Base-by-base conservation (phyloP, 1,284 basidiomycete genomes). In the Ceratobasidium sp. region DNA sequence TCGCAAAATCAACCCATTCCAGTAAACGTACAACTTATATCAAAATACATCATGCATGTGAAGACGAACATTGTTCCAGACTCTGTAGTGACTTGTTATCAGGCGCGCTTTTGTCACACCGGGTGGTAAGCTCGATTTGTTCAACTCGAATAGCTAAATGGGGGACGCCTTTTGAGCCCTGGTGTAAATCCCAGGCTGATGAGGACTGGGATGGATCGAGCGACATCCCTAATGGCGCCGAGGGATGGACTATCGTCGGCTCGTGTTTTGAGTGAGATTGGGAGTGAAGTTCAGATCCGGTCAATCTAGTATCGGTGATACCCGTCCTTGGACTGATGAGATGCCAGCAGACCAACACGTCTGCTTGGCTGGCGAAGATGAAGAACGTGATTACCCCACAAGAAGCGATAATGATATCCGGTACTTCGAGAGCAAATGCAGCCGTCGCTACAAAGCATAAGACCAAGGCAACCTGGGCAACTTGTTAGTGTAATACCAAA, bases 291-390 rank as follows among this genome's bases (percentile, higher is more conserved):
- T 55, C 32, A 18, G 43, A 34, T 28, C 60, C 18, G 14, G 61
- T 48, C 46, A 26, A 34, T 36, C 61, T 52, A 32, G 57, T 36
- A 21, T 39, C 57, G n/a, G 34, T 43, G 14, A n/a, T 12, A 32
- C 34, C 14, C 3, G 34, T 21, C 14, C n/a, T 41, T 6, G 57
- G 34, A 6, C n/a, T 30, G 34, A 41, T 41, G 57, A 59, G 28
- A 6, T 39, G n/a, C 64, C 64, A 67, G 32, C 28, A 50, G 36
- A 55, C 52, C 6, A 67, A 36, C 10, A 67, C 64, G 32, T 67
- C 64, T 36, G 12, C 34, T n/a, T 67, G 64, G 39, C 64, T 67
- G 21, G 50, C 48, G 32, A 67, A 67, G 36, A 67, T 67, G 4
- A 67, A 16, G 52, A 67, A 67, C 5, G 36, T 55, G 28, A 67